Percentiles rank a stretch among this genome's conserved stretches.
These are phyloP conservation scores for Fonsecaea pedrosoi DNA, from an alignment of 2,329 filamentous ascomycete species.

Conservation along the genomic window DNA sequence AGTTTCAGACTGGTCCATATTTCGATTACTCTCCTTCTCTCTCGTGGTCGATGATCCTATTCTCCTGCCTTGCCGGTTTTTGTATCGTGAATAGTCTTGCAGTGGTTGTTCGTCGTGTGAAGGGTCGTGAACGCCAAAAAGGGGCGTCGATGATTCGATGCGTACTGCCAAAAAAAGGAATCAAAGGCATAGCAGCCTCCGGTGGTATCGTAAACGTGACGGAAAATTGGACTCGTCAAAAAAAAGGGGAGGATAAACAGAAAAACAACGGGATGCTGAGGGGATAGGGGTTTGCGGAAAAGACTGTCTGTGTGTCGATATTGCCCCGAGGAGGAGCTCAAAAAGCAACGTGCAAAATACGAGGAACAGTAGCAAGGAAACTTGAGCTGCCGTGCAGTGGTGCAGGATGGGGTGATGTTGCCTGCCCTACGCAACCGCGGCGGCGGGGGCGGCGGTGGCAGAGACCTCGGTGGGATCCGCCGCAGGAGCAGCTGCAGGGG, in stretches of 20 bases:
- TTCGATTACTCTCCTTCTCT: conserved; percentile 5
- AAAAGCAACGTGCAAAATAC: conserved; percentile 14
- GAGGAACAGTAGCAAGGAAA: conserved; percentile 20
- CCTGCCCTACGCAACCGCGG: conserved; percentile 34
- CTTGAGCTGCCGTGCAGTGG: conserved; percentile 8
- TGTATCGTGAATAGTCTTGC: conserved; percentile 27
- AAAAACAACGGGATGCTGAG: conserved; percentile 8
- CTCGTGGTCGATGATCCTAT: conserved; percentile 17
- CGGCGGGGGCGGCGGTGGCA: conserved; percentile 29
- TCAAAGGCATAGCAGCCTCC: conserved; percentile 21
- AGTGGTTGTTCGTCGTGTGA: conserved; percentile 16
- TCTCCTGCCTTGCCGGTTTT: conserved; percentile 22
- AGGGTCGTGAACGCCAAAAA: conserved; percentile 27
- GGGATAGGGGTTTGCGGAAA: conserved; percentile 14
- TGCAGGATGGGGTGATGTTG: background rate
- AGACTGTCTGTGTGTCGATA: conserved; percentile 20
- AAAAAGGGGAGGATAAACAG: conserved; percentile 3
- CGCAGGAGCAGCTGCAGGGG: conserved; percentile 31
- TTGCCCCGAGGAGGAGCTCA: conserved; percentile 10
- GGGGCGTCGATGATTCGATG: conserved; percentile 25
- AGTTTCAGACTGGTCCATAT: conserved; percentile 21
- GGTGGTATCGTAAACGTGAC: conserved; percentile 23
- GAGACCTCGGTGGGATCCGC: conserved; percentile 32
- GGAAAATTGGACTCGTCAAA: conserved; percentile 15
- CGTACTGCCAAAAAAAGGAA: conserved; percentile 23